Evolutionary conservation across 305 asterid species (phyloP).

Genomic region (Petunia hybrid): DNA sequence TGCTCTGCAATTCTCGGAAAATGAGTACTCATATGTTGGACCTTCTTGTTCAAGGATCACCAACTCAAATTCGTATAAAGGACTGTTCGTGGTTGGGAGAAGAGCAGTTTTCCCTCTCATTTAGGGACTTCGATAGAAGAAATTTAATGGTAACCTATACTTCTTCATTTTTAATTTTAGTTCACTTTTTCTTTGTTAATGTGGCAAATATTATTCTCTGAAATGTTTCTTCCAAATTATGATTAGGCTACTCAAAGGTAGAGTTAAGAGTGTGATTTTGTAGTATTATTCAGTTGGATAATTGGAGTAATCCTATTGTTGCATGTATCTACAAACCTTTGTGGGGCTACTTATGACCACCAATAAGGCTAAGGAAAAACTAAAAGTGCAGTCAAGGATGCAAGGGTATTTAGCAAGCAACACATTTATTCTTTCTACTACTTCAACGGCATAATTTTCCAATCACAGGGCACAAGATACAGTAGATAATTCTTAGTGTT

Average conservation of each 20-base stretch:
- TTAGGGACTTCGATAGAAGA: conserved; percentile 50
- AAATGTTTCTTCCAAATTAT: conserved; percentile 25
- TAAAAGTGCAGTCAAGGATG: not conserved
- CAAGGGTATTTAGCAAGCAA: not conserved
- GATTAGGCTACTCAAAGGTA: conserved; percentile 22
- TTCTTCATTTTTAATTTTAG: conserved; percentile 32
- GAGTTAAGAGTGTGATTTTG: conserved; percentile 18
- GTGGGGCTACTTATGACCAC: conserved; percentile 21
- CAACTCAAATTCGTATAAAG: conserved; percentile 72
- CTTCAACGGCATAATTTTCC: not conserved
- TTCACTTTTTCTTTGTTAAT: not conserved
- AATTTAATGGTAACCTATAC: conserved; percentile 59
- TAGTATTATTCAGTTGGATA: conserved; percentile 25
- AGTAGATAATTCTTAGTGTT: conserved; percentile 22
- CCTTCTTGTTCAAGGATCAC: conserved; percentile 66
- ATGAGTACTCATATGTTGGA: conserved; percentile 56
- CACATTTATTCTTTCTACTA: not conserved
- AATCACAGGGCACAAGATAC: not conserved
- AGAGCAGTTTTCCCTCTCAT: conserved; percentile 50
- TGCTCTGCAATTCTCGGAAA: conserved; percentile 64
- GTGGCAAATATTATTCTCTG: conserved; percentile 1
- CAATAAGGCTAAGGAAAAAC: not conserved
- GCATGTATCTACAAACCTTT: conserved; percentile 24
- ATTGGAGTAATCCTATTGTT: conserved; percentile 20
- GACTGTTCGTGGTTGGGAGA: conserved; percentile 80